Base-by-base conservation (phyloP, 352 stramenopile species). In the Phytophthora sp. region DNA sequence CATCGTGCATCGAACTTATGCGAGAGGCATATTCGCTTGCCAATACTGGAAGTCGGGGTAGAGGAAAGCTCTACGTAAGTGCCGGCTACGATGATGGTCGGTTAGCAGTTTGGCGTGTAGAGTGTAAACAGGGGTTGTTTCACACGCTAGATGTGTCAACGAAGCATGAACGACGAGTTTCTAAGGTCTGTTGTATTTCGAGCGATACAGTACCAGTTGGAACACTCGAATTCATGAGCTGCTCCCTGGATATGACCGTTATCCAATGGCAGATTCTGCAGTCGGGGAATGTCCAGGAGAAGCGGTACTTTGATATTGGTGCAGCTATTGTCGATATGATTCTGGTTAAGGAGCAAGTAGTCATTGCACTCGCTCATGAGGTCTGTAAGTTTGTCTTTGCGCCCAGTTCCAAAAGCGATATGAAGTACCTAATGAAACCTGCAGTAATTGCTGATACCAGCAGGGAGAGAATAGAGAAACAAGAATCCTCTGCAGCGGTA, bases 231-330 rank as follows among this genome's bases (percentile, higher is more conserved):
- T 87, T 92, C 37, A 8, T 87, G 5, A 79, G 65, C 5, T 74
- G 71, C 6, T 92, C 82, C 0, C 48, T 89, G 7, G 83, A 92
- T 31, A 89, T 87, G 80, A 89, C 75, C 5, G 57, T 85, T 3
- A 79, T 92, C 43, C 38, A 88, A 1, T 92, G 83, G 83, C 12
- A 49, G 8, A 76, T 88, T 17, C 13, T 23, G 2, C 55, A 32
- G 0, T 52, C 65, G 1, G 45, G 39, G 1, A 62, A 1, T 30
- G 72, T 90, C 1, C 49, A 83, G 1, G 83, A 90, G 45, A 59
- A 77, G 4, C 72, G 77, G 4, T 89, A 88, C 46, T 92, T 90
- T 44, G 80, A 92, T 4, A 58, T 92, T 20, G 75, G 79, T 20
- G 55, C 50, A 17, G 76, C 83, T 2, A 69, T 88, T 4, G 37